A percentile compares a stretch with the other conserved stretches of the same genome.
Evolutionary conservation across 345 rosid genomes (phyloP).

Genomic region (Murraya paniculata): DNA sequence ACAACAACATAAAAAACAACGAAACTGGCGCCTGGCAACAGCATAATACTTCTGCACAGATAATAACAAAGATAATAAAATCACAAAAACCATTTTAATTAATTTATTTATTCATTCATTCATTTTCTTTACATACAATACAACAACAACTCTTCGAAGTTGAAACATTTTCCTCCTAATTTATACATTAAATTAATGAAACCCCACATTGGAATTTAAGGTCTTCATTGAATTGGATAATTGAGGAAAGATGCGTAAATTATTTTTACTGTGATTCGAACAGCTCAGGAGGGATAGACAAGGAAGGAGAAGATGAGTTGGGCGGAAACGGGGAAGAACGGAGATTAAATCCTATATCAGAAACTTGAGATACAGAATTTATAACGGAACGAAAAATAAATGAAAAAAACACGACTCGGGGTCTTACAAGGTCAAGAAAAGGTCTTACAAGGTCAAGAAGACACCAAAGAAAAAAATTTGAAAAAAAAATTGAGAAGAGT

Average conservation of each 20-base stretch:
- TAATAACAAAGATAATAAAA: slow-evolving; percentile 26
- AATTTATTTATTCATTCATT: too few relatives aligned
- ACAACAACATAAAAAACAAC: slow-evolving; percentile 51
- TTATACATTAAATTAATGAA: background rate
- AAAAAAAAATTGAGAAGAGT: background rate
- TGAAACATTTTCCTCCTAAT: background rate
- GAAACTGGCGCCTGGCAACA: slow-evolving; percentile 33
- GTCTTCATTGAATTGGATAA: slow-evolving; percentile 10
- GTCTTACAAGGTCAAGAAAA: slow-evolving; percentile 99
- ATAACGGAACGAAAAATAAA: background rate
- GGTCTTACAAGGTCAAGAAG: slow-evolving; percentile 99
- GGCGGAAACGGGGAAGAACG: slow-evolving; percentile 21
- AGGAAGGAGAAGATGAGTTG: slow-evolving; percentile 72
- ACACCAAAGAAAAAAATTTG: background rate
- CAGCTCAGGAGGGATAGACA: slow-evolving; percentile 99
- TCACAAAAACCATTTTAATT: background rate
- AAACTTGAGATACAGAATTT: slow-evolving; percentile 12
- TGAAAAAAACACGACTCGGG: slow-evolving; percentile 5
- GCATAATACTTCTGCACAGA: slow-evolving; percentile 37
- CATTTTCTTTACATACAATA: background rate
- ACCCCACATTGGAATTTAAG: background rate
- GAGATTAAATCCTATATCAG: slow-evolving; percentile 16
- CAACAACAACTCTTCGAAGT: background rate
- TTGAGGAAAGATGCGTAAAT: background rate
- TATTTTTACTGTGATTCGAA: slow-evolving; percentile 10